phyloP scores from a whole-genome alignment of 768 basidiomycete species.

The Boletus huronensis region DNA sequence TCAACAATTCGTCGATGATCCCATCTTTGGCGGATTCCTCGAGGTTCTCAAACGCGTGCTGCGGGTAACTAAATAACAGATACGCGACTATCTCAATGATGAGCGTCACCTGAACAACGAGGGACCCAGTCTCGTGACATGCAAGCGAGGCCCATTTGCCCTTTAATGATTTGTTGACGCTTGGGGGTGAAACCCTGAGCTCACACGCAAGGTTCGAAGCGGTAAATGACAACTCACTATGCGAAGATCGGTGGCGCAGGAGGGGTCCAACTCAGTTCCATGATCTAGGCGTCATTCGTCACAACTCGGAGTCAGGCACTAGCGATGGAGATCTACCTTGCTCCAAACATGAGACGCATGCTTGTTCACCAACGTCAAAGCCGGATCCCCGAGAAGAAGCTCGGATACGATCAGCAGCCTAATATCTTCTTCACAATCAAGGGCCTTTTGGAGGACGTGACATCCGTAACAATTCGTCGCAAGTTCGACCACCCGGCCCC shows the following conservation, averaged over 20 bases:
- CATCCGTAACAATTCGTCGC: conserved; percentile 89
- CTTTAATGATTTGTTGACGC: conserved; percentile 83
- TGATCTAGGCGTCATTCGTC: conserved; percentile 51
- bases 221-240: conserved; percentile 49
- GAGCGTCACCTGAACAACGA: conserved; percentile 71
- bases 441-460: conserved; percentile 84
- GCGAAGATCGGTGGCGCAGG: conserved; percentile 87
- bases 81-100: background rate
- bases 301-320: background rate
- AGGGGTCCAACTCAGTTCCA: conserved; percentile 85
- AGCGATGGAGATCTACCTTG: conserved; percentile 47
- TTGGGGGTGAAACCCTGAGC: conserved; percentile 27
- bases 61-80: conserved; percentile 12
- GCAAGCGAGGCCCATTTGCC: conserved; percentile 89
- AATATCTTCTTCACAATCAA: conserved; percentile 88
- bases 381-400: conserved; percentile 78
- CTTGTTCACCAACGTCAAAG: conserved; percentile 83
- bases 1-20: conserved; percentile 79
- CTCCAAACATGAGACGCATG: conserved; percentile 93
- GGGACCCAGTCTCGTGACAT: conserved; percentile 86
- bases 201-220: background rate
- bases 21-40: conserved; percentile 82
- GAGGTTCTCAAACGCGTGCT: conserved; percentile 85
- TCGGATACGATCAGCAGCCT: conserved; percentile 81
- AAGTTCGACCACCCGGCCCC: conserved; percentile 80